Evolutionary conservation across 768 basidiomycete species (phyloP), one percentile per base, ranked within the genome.

Genomic region (Russula virescens): DNA sequence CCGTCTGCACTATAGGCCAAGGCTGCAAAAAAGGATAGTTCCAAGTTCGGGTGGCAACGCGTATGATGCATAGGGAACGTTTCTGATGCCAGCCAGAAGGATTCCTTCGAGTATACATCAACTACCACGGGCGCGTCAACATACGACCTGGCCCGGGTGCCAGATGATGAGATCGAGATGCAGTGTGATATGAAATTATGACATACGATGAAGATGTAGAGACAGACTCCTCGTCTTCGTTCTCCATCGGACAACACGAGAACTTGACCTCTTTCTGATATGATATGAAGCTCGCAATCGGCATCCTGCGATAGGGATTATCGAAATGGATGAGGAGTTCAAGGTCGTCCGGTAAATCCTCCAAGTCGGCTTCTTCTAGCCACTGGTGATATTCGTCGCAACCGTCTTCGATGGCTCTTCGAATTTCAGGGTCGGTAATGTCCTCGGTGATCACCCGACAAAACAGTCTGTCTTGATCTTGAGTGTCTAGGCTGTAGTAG

Each of bases 1-100:
- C 61, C 61, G 26, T 43, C 21, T 43, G 61, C 61, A n/a, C 61
- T 62, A n/a, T 62, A 47, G 6, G 31, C 34, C 34, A 62, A 43
- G 45, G 61, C 55, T 5, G 23, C 28, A 25, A 62, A 54, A 42
- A 62, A 62, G 23, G 55, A 40, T 34, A 35, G 19, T 21, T 62
- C 49, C 26, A 51, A 16, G n/a, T 56, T 57, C 28, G 48, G 49
- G 55, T 62, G 49, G 11, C 45, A 62, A 43, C 25, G 61, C 16
- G 48, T 43, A 51, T 56, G 38, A 40, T 62, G 61, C 55, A 57
- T 62, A 2, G 55, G 48, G 38, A 52, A 57, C 34, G 31, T 50
- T 26, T 57, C 49, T n/a, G 9, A 45, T 13, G 13, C 23, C 7
- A 52, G 11, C 61, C 55, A 62, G 49, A 57, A 62, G 23, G 55